A percentile compares a stretch with the other conserved stretches of the same genome.
These are phyloP conservation scores for Theobroma cacao DNA, from an alignment of 345 rosid species.

Conservation along the genomic window DNA sequence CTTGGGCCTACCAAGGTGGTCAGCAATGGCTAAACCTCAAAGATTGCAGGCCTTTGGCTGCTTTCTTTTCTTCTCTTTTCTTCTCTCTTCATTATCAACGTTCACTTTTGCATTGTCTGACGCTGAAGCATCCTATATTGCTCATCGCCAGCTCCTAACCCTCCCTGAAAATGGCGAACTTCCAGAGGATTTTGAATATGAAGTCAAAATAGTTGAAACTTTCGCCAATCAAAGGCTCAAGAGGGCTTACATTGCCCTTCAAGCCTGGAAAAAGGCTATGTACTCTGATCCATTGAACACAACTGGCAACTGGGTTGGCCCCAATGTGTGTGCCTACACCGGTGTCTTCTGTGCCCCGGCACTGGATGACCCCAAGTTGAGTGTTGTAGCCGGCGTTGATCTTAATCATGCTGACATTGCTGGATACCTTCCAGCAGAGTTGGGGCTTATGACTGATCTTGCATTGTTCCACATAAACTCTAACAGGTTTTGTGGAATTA, in stretches of 20 bases:
- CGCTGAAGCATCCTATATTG: conserved; percentile 53
- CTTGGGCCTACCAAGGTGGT: conserved; percentile 71
- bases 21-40: conserved; percentile 37
- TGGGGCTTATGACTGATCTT: conserved; percentile 58
- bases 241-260: conserved; percentile 66
- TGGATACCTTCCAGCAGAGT: conserved; percentile 64
- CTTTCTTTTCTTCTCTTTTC: conserved; percentile 21
- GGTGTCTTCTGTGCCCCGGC: conserved; percentile 78
- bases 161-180: background rate
- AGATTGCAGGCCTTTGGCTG: conserved; percentile 51
- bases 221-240: conserved; percentile 60
- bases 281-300: conserved; percentile 73
- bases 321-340: conserved; percentile 55
- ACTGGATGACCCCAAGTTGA: conserved; percentile 45
- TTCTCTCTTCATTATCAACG: conserved; percentile 25
- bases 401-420: conserved; percentile 82
- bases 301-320: conserved; percentile 72
- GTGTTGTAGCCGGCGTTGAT: conserved; percentile 68
- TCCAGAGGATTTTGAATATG: conserved; percentile 26
- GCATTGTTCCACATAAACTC: conserved; percentile 72
- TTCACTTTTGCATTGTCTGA: conserved; percentile 46
- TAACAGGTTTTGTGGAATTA: conserved; percentile 76
- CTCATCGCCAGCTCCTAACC: conserved; percentile 62
- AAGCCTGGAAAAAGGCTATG: conserved; percentile 71
- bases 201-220: conserved; percentile 30